A percentile compares a stretch with the other conserved stretches of the same genome.
Conservation (phyloP, 148 eudicot genomes). For the Salicornia ramosissima region DNA sequence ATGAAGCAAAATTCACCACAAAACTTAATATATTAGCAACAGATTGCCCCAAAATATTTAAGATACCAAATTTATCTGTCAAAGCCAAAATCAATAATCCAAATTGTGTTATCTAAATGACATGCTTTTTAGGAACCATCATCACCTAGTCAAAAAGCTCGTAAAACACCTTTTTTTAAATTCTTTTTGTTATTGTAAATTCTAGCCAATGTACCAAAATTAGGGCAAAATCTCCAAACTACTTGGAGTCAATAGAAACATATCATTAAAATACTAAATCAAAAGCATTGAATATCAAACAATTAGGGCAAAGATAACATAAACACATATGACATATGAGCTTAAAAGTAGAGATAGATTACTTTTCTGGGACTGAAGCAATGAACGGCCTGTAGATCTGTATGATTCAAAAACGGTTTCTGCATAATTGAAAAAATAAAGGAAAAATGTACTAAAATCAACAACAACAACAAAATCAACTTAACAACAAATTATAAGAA, state of each 20-base stretch:
- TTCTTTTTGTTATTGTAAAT: too few species aligned
- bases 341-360: conserved; percentile 10
- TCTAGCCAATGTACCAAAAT: not conserved
- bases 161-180: not conserved
- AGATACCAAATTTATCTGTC: not conserved
- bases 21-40: too few species aligned
- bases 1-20: too few species aligned
- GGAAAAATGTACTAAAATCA: not conserved
- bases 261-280: not conserved
- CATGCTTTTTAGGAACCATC: not conserved
- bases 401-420: conserved; percentile 42
- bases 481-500: not conserved
- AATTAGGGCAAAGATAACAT: not conserved
- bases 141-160: not conserved
- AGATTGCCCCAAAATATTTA: not conserved
- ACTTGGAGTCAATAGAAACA: not conserved
- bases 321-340: not conserved
- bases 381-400: conserved; percentile 47
- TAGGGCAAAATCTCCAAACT: too few species aligned
- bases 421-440: conserved; percentile 23
- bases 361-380: conserved; percentile 55
- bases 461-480: not conserved
- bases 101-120: not conserved
- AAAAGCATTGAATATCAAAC: not conserved
- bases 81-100: not conserved